These are phyloP conservation scores for Bipolaris bicolor DNA, from an alignment of 2,329 filamentous ascomycete genomes.

Conservation along the genomic window DNA sequence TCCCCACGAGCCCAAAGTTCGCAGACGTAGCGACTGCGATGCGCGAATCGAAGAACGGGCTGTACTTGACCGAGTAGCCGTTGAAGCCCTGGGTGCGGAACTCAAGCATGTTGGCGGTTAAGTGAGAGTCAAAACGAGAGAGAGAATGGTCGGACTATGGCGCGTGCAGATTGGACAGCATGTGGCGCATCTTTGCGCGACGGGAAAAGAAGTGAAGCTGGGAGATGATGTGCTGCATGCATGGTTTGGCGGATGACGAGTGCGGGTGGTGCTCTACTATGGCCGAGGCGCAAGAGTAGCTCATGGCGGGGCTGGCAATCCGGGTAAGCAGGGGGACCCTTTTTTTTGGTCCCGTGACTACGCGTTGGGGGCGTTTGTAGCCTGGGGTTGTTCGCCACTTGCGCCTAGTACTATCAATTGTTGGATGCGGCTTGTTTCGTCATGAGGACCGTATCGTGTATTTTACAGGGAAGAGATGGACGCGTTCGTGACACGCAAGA, in stretches of 20 bases:
- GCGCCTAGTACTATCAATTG: not conserved
- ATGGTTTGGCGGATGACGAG: constrained; percentile 28
- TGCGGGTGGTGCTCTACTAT: constrained; percentile 5
- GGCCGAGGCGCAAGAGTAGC: constrained; percentile 30
- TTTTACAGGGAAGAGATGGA: constrained; percentile 38
- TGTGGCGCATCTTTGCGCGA: constrained; percentile 25
- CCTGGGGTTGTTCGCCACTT: not conserved
- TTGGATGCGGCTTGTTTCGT: not conserved
- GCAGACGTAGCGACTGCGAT: constrained; percentile 89
- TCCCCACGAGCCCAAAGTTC: constrained; percentile 97
- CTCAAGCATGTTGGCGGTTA: constrained; percentile 73
- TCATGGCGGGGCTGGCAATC: constrained; percentile 24
- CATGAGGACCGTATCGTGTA: not conserved
- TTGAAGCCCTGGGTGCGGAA: constrained; percentile 94
- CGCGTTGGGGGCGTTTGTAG: constrained; percentile 10
- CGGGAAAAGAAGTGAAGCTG: constrained; percentile 16
- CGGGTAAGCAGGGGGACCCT: constrained; percentile 1
- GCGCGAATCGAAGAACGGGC: constrained; percentile 94
- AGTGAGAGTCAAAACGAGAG: not conserved
- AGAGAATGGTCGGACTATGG: constrained; percentile 12
- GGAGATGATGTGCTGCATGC: constrained; percentile 17
- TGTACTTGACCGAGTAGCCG: constrained; percentile 97
- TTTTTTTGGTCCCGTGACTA: constrained; percentile 23
- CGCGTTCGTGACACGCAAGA: constrained; percentile 48
- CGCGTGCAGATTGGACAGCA: constrained; percentile 13